Evolutionary conservation across 352 stramenopile species (phyloP).

Genomic region (Globisporangium nunn): DNA sequence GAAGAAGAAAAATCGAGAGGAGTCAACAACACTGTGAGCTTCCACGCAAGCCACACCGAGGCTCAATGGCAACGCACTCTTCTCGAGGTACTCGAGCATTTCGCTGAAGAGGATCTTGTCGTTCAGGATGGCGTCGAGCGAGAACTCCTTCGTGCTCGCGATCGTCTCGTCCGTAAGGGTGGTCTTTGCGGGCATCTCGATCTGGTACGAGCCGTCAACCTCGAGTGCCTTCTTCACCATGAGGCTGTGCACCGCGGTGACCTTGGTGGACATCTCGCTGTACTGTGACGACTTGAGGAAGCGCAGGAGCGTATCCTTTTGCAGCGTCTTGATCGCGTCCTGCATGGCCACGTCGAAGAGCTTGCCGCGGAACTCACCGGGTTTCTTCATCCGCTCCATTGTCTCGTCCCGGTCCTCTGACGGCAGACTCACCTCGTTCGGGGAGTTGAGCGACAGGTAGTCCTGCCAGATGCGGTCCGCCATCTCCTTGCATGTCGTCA

Average conservation of each 20-base stretch:
- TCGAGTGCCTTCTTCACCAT: conserved; percentile 65
- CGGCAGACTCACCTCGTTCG: conserved; percentile 76
- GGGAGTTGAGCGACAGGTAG: conserved; percentile 77
- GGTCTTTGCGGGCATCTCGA: conserved; percentile 49
- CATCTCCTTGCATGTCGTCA: conserved; percentile 80
- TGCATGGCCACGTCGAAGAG: conserved; percentile 80
- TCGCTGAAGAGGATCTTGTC: conserved; percentile 81
- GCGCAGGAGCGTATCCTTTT: conserved; percentile 73
- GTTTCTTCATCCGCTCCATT: conserved; percentile 79
- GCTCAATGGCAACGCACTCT: conserved; percentile 35
- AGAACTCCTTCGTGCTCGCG: conserved; percentile 38
- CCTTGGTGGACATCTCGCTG: conserved; percentile 63
- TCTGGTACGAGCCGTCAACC: conserved; percentile 56
- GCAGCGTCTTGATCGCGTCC: conserved; percentile 79
- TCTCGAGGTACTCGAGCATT: conserved; percentile 84
- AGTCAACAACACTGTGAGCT: not conserved
- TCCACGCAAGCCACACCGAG: not conserved
- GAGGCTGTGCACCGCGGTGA: conserved; percentile 40
- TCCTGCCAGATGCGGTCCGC: conserved; percentile 80
- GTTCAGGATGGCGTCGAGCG: conserved; percentile 73
- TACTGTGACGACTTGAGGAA: conserved; percentile 79
- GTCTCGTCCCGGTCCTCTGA: conserved; percentile 73
- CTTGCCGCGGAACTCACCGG: conserved; percentile 64
- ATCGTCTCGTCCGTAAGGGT: conserved; percentile 58
- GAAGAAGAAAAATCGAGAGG: too few species aligned